Evolutionary conservation across 2,329 filamentous ascomycete genomes (phyloP).

Genomic region (Diplodia corticola): DNA sequence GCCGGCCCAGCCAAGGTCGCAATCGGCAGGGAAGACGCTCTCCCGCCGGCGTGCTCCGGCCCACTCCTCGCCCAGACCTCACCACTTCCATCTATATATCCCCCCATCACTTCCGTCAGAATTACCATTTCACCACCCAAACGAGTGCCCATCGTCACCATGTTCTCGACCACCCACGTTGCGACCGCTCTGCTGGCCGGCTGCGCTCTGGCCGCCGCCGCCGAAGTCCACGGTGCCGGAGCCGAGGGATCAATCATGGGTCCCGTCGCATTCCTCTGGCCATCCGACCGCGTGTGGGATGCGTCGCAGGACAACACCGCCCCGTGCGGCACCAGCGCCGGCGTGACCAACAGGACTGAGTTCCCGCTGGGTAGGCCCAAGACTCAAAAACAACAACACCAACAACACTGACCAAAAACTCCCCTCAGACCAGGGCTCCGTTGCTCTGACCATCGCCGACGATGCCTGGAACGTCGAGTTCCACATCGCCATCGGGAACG

Average conservation of each 20-base stretch:
- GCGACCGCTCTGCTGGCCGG: not conserved
- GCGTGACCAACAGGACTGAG: conserved; percentile 52
- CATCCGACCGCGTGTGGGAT: conserved; percentile 57
- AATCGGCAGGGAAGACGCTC: not conserved
- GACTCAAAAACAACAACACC: too few relatives aligned
- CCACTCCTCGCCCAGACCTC: not conserved
- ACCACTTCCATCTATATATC: not conserved
- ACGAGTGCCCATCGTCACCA: not conserved
- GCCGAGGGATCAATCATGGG: conserved; percentile 48
- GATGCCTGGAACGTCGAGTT: conserved; percentile 58
- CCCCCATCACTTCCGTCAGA: not conserved
- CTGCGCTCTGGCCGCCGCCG: not conserved
- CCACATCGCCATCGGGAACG: conserved; percentile 54
- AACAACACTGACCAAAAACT: not conserved
- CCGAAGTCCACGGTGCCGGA: conserved; percentile 28
- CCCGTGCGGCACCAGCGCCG: conserved; percentile 57
- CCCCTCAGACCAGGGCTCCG: conserved; percentile 51
- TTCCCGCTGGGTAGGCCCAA: conserved; percentile 55
- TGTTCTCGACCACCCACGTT: not conserved
- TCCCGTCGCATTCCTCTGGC: conserved; percentile 63
- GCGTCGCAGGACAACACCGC: conserved; percentile 56
- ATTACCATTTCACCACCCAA: not conserved
- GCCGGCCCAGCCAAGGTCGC: not conserved
- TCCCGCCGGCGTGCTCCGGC: not conserved
- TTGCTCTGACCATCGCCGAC: conserved; percentile 59